Evolutionary conservation across 2,329 filamentous ascomycete genomes (phyloP), one percentile per base, ranked within the genome.

Genomic region (Cytospora mali): DNA sequence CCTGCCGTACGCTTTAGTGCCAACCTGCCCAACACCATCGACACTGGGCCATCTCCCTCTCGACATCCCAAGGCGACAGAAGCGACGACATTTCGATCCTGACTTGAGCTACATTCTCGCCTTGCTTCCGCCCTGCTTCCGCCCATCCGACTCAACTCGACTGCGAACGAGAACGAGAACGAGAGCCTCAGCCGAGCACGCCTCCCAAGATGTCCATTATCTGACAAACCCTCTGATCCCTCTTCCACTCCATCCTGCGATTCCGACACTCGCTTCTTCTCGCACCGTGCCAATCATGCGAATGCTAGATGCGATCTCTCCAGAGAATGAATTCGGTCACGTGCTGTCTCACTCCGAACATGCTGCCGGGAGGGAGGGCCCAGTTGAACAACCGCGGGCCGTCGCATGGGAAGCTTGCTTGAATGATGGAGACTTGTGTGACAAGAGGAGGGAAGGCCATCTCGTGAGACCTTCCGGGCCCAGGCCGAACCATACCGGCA

Each of bases 191-290:
- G 55, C 28, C 62, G 55, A 64, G 53, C 55, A 55, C 35, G 27
- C 21, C 48, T 61, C 58, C 62, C 64, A 66, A 66, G 58, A 66
- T 66, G 64, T 56, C 50, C 62, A 63, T 50, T 58, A 63, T 63
- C 35, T 65, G 61, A 65, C 48, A 56, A 29, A 27, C 13, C 56
- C 54, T 52, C 60, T 55, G 55, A 52, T 42, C 28, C 42, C 46
- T 55, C 56, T 54, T 57, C 49, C 49, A 52, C n/a, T 63, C 60
- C 31, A 46, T 50, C 35, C 48, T 51, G 57, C 50, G 33, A 58
- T 35, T 29, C 46, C 61, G 61, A 54, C 21, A 28, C 49, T 53
- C 52, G 58, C 35, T 48, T 58, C 62, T 55, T 51, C 48, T 39
- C 33, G 58, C 56, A 49, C 46, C 53, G 29, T 49, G 46, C 29